Conservation (phyloP, 1,284 basidiomycete species). For the Thelephora terrestris region DNA sequence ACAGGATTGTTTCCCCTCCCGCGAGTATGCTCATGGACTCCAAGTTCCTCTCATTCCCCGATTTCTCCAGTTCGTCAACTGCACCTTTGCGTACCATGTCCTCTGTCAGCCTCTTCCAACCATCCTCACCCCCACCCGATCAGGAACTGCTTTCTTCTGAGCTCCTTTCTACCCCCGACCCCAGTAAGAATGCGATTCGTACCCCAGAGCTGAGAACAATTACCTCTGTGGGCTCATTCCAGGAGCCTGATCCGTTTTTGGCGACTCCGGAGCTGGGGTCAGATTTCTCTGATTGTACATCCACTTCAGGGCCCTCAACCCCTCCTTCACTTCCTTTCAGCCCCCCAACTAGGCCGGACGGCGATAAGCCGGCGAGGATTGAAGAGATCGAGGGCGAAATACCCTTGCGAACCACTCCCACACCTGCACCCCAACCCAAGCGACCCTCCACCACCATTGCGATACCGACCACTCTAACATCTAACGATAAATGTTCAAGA, state of each 20-base stretch:
- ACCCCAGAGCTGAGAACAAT: constrained; percentile 4
- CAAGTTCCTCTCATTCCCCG: background rate
- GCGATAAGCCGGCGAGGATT: background rate
- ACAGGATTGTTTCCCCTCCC: too few species aligned
- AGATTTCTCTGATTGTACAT: constrained; percentile 46
- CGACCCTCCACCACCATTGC: constrained; percentile 13
- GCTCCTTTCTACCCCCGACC: background rate
- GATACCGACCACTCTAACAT: constrained; percentile 15
- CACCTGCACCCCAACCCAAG: constrained; percentile 16
- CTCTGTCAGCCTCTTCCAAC: background rate
- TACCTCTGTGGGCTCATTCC: constrained; percentile 4
- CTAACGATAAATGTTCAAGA: constrained; percentile 34
- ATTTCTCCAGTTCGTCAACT: background rate
- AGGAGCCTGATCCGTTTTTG: background rate
- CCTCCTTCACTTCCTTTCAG: constrained; percentile 30
- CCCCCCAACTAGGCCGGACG: constrained; percentile 17
- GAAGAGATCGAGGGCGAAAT: background rate
- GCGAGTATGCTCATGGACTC: background rate
- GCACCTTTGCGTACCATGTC: background rate
- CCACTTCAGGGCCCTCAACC: constrained; percentile 38
- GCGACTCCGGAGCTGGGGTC: constrained; percentile 52
- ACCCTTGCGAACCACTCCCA: constrained; percentile 5
- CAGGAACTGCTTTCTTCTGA: background rate
- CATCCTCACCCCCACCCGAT: background rate
- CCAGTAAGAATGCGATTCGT: background rate